These are phyloP conservation scores for Leccinum truebloodii DNA, from an alignment of 768 basidiomycete species.

Conservation along the genomic window DNA sequence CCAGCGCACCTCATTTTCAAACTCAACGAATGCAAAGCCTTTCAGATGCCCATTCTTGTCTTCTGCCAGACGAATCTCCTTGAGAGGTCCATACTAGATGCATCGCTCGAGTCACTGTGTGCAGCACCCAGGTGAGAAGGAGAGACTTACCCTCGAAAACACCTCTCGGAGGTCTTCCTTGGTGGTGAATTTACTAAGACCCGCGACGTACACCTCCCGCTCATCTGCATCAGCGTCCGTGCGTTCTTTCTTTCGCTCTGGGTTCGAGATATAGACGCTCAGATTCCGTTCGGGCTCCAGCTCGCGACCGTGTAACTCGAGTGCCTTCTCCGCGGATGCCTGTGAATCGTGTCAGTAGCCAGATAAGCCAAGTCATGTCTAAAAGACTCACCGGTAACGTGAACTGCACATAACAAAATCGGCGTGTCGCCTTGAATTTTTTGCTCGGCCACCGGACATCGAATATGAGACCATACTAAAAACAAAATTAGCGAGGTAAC, in stretches of 20 bases:
- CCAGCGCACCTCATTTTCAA: slow-evolving; percentile 66
- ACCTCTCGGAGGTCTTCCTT: slow-evolving; percentile 77
- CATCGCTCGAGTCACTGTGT: slow-evolving; percentile 7
- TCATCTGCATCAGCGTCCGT: slow-evolving; percentile 85
- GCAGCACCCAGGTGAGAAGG: background rate
- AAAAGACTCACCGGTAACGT: slow-evolving; percentile 67
- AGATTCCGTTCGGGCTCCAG: slow-evolving; percentile 67
- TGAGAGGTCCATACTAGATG: slow-evolving; percentile 75
- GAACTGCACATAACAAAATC: slow-evolving; percentile 95
- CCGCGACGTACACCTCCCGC: slow-evolving; percentile 85
- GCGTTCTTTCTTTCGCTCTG: slow-evolving; percentile 85
- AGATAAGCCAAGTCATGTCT: background rate
- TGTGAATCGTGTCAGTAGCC: slow-evolving; percentile 26
- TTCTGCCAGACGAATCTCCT: slow-evolving; percentile 75
- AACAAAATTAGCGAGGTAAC: slow-evolving; percentile 5
- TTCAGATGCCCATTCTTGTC: slow-evolving; percentile 71
- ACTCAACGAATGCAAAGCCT: slow-evolving; percentile 94
- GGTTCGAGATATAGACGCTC: slow-evolving; percentile 87
- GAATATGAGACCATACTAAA: slow-evolving; percentile 85
- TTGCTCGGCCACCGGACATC: slow-evolving; percentile 99
- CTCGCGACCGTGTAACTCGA: slow-evolving; percentile 79
- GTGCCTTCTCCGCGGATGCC: slow-evolving; percentile 69
- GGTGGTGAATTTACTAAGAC: slow-evolving; percentile 75
- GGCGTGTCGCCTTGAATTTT: slow-evolving; percentile 86
- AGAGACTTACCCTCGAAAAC: slow-evolving; percentile 65